Base-by-base conservation (phyloP, 2,329 filamentous ascomycete species). In the Sporothrix dimorphospora region DNA sequence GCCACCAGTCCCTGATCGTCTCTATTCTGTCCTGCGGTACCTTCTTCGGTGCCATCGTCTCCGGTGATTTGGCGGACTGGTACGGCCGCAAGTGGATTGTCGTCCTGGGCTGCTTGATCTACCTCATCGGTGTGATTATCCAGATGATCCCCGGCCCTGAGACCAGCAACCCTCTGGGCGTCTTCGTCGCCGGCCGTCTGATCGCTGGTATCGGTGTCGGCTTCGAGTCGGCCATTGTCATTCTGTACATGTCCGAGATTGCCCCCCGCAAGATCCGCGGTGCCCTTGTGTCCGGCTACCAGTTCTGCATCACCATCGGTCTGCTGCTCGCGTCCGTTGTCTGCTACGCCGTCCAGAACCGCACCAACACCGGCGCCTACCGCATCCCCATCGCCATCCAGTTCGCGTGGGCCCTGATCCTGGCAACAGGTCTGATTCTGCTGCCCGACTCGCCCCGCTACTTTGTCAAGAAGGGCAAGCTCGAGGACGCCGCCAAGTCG, bases 161-260 rank as follows among this genome's bases (percentile, higher is more conserved):
- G 70, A 83, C 85, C 70, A 83, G 86, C 51, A 80, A 84, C 70
- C 83, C 85, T 49, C 83, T 92, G 14, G 88, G 85, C 72, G 84
- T 89, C 74, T 89, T 94, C 73, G 90, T 93, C 27, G 87, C 88
- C 72, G 92, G 92, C 80, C 92, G 92, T 86, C 82, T 94, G 72
- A 82, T 95, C 77, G 90, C 92, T 65, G 92, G 92, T 80, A 80
- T 94, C 72, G 92, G 92, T 85, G 91, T 94, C 77, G 92, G 92
- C 79, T 94, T 94, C 79, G 91, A 92, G 76, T 93, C 91, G 9
- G 91, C 92, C 77, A 90, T 94, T 77, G 90, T 94, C 81, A 93
- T 94, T 79, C 85, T 94, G 74, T 94, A 96, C 88, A 95, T 96
- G 92, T 93, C 91, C 66, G 93, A 94, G 83, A 93, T 94, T 79